A percentile compares a stretch with the other conserved stretches of the same genome.
These are phyloP conservation scores for Aspergillus vadensis DNA, from an alignment of 2,329 filamentous ascomycete genomes.

Conservation along the genomic window DNA sequence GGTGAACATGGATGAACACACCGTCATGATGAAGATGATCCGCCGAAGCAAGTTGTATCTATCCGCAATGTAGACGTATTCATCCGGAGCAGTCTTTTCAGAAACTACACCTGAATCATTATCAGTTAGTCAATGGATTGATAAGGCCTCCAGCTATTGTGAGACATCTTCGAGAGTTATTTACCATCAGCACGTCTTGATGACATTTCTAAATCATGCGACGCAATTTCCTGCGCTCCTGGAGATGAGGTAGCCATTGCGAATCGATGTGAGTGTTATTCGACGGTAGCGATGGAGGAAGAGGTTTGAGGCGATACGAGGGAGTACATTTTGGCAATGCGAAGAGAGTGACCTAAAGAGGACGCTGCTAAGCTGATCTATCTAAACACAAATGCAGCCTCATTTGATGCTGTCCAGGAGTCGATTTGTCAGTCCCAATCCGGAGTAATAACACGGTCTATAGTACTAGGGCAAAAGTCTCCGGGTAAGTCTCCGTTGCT, in stretches of 20 bases:
- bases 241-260: neutral
- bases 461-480: neutral
- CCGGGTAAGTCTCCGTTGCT: neutral
- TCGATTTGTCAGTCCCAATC: constrained; percentile 3
- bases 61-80: constrained; percentile 15
- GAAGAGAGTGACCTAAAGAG: neutral
- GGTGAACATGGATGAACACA: neutral
- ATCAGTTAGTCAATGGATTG: neutral
- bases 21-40: constrained; percentile 3
- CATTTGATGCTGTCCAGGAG: neutral
- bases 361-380: neutral
- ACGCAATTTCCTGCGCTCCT: neutral
- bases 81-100: constrained; percentile 1
- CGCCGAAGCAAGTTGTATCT: neutral
- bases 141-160: neutral
- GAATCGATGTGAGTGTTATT: neutral
- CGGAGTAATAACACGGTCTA: constrained; percentile 1
- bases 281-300: neutral
- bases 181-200: neutral
- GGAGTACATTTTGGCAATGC: neutral
- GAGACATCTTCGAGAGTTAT: neutral
- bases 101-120: neutral
- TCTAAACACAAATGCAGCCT: neutral
- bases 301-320: neutral
- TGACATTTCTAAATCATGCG: neutral